These are phyloP conservation scores for Didymella sp. DNA, from an alignment of 2,329 filamentous ascomycete species.

Conservation along the genomic window DNA sequence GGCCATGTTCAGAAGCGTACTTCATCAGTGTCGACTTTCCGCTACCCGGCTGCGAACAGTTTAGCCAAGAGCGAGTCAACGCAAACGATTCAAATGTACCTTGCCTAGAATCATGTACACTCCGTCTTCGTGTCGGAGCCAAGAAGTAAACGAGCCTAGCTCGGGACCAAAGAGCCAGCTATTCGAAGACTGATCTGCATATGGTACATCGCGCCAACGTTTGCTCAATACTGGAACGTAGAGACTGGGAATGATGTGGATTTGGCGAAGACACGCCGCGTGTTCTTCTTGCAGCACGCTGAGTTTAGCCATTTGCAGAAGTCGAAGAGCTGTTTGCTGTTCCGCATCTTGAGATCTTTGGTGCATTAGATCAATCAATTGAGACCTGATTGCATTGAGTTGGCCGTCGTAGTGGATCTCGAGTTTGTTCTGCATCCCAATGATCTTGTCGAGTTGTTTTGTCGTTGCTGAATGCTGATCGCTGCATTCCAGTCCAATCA, in stretches of 20 bases:
- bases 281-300: not conserved
- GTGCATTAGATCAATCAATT: not conserved
- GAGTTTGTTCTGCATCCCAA: not conserved
- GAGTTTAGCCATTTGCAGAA: not conserved
- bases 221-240: not conserved
- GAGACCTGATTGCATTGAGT: not conserved
- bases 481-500: not conserved
- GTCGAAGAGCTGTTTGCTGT: not conserved
- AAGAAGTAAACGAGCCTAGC: not conserved
- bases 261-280: not conserved
- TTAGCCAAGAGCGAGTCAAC: not conserved
- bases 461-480: not conserved
- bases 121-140: not conserved
- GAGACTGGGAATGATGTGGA: not conserved
- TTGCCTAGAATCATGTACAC: not conserved
- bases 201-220: not conserved
- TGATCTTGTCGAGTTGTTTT: not conserved
- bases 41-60: constrained; percentile 48
- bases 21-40: constrained; percentile 59
- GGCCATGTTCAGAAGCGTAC: constrained; percentile 17
- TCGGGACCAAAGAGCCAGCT: not conserved
- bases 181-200: not conserved
- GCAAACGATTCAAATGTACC: not conserved
- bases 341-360: not conserved
- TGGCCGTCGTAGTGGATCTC: not conserved